Percentiles rank a stretch among this genome's conserved stretches.
Conservation (phyloP, 2,329 filamentous ascomycete genomes). For the Trichoderma sp. region DNA sequence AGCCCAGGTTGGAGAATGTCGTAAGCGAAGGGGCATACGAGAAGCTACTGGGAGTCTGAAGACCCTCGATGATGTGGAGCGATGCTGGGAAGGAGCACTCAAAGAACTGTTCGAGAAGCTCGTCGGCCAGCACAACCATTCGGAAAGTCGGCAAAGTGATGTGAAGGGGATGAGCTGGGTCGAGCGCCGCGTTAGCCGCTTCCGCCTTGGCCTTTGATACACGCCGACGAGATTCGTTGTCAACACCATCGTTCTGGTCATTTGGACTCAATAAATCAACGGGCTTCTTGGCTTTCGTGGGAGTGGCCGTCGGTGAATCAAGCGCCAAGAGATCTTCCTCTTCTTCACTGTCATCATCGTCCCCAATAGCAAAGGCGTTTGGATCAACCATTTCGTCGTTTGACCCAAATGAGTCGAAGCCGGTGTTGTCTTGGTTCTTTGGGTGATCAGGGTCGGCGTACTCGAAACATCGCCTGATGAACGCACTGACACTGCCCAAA, state of each 20-base stretch:
- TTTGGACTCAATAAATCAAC: slow-evolving; percentile 37
- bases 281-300: slow-evolving; percentile 42
- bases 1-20: slow-evolving; percentile 74
- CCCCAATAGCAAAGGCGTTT: slow-evolving; percentile 70
- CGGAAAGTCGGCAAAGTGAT: slow-evolving; percentile 97
- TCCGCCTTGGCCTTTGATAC: slow-evolving; percentile 66
- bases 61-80: slow-evolving; percentile 77
- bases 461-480: slow-evolving; percentile 94
- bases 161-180: slow-evolving; percentile 88
- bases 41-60: slow-evolving; percentile 35
- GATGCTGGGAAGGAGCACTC: slow-evolving; percentile 92
- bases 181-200: slow-evolving; percentile 83
- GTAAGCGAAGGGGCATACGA: slow-evolving; percentile 64
- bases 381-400: slow-evolving; percentile 32
- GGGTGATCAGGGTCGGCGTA: slow-evolving; percentile 92
- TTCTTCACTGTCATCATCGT: slow-evolving; percentile 65
- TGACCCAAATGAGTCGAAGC: slow-evolving; percentile 15
- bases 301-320: slow-evolving; percentile 44
- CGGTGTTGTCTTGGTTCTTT: slow-evolving; percentile 49
- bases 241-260: slow-evolving; percentile 24
- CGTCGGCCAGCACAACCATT: slow-evolving; percentile 96
- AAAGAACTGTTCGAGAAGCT: slow-evolving; percentile 94
- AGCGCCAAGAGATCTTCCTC: slow-evolving; percentile 62
- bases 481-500: slow-evolving; percentile 87
- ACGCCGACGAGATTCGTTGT: slow-evolving; percentile 27